A percentile compares a stretch with the other conserved stretches of the same genome.
Evolutionary conservation across 306 rosid genomes (phyloP).

Genomic region (Dalbergia cultrata): DNA sequence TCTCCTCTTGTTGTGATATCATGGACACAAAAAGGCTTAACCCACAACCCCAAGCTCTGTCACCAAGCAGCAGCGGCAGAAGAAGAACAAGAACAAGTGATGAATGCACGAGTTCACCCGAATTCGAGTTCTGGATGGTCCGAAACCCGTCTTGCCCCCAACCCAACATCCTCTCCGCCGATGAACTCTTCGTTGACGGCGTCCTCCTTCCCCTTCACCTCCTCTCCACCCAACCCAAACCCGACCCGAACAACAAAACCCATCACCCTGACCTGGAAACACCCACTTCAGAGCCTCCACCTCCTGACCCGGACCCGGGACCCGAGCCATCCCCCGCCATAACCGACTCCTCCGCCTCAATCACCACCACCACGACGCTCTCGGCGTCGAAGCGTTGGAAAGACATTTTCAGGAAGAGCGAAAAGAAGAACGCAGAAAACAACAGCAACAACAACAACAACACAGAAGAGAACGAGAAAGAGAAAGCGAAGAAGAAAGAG

Average conservation of each 20-base stretch:
- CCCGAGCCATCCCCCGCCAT: slow-evolving; percentile 41
- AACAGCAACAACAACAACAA: slow-evolving; percentile 7
- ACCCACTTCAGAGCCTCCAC: not conserved
- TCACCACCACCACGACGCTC: slow-evolving; percentile 22
- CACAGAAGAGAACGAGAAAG: slow-evolving; percentile 46
- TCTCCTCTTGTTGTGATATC: not conserved
- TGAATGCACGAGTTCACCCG: slow-evolving; percentile 68
- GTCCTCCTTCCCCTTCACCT: slow-evolving; percentile 81
- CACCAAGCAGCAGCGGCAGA: slow-evolving; percentile 41
- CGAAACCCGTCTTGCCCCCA: slow-evolving; percentile 80
- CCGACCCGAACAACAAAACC: slow-evolving; percentile 10
- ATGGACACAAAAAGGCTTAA: slow-evolving; percentile 54
- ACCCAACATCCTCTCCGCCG: slow-evolving; percentile 78
- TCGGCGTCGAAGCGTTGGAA: slow-evolving; percentile 82
- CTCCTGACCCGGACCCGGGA: slow-evolving; percentile 21
- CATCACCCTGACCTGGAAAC: slow-evolving; percentile 39
- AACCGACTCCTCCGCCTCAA: not conserved
- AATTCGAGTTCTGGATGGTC: slow-evolving; percentile 93
- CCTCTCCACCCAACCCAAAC: slow-evolving; percentile 28
- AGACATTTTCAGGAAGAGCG: slow-evolving; percentile 72
- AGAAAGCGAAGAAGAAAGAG: slow-evolving; percentile 65
- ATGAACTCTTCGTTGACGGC: slow-evolving; percentile 79
- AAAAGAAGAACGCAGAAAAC: slow-evolving; percentile 50
- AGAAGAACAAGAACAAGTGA: slow-evolving; percentile 42
- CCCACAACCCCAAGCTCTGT: slow-evolving; percentile 21